Conservation (phyloP, 164 flowering plant species). For the Stephania yunnanensis region DNA sequence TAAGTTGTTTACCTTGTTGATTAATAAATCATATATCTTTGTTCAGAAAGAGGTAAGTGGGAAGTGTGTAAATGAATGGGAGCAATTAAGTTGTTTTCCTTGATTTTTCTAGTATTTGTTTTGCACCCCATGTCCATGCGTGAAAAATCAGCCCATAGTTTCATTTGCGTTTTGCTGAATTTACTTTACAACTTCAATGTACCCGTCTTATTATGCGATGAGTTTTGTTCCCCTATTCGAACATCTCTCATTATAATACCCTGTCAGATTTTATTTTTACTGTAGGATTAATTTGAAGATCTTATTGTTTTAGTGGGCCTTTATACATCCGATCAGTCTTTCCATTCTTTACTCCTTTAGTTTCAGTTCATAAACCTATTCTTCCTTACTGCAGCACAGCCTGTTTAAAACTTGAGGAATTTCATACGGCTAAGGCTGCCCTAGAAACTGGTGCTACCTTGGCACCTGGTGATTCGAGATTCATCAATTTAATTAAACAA, state of each 20-base stretch:
- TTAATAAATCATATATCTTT: not conserved
- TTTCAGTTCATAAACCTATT: not conserved
- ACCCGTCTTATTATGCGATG: not conserved
- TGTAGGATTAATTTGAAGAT: not conserved
- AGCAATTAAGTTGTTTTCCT: not conserved
- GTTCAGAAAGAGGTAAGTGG: not conserved
- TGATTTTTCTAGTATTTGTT: not conserved
- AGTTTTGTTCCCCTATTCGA: not conserved
- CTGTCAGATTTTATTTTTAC: not conserved
- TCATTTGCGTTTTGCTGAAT: not conserved
- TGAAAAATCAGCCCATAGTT: not conserved
- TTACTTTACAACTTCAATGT: not conserved
- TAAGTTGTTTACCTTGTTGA: not conserved
- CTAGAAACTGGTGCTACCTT: slow-evolving; percentile 66
- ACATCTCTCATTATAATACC: not conserved
- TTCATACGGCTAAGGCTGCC: slow-evolving; percentile 81
- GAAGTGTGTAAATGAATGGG: not conserved
- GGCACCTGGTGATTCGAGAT: slow-evolving; percentile 63
- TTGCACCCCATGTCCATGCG: not conserved
- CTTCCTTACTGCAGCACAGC: slow-evolving; percentile 44
- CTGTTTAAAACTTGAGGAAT: slow-evolving; percentile 82
- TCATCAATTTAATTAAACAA: slow-evolving; percentile 61
- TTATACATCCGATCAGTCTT: not conserved
- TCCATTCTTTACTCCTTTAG: not conserved
- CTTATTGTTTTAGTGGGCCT: too few species aligned